Evolutionary conservation across 2,329 filamentous ascomycete genomes (phyloP), one percentile per base, ranked within the genome.

Genomic region (Stachybotrys elegans): DNA sequence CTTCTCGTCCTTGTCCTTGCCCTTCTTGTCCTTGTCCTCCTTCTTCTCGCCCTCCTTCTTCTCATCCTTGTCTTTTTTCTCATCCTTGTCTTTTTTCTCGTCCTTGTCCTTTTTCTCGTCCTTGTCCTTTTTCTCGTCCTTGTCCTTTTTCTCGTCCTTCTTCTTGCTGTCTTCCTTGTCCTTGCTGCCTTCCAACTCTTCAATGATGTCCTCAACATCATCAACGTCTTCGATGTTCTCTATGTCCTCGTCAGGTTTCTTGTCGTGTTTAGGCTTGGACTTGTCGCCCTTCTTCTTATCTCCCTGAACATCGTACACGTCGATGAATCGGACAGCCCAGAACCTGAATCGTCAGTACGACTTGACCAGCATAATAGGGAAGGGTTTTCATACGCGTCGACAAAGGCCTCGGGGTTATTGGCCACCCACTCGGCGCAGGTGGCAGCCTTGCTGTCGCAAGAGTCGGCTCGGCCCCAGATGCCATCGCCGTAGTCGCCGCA

Each of bases 401-500:
- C 46, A 47, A 75, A 75, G 12, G 62, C 71, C 5, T 51, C 45
- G 0, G 73, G 73, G 43, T 71, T 71, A 1, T 56, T 58, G 14
- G 66, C 71, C 11, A 77, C 73, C 50, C 66, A 76, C 42, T 73
- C 66, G 19, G 59, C 49, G 48, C 73, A 76, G 4, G 70, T 72
- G 5, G 66, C 53, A 1, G 71, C 71, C n/a, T 65, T 58, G 9
- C 53, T 45, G 44, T 55, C 55, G 50, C 71, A 75, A 13, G 64
- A 57, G 14, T 69, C 65, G 12, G 58, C 52, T 5, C 52, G 52
- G 16, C 58, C 60, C 73, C 73, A 76, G 14, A 65, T 57, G 5
- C 60, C 61, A 34, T 62, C 81, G 1, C 84, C 86, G 73, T 85
- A 91, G 55, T 84, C 79, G 21, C 88, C 88, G 57, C 88, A 93